Base-by-base conservation (phyloP, 1,284 basidiomycete species). In the Ganoderma sinense region DNA sequence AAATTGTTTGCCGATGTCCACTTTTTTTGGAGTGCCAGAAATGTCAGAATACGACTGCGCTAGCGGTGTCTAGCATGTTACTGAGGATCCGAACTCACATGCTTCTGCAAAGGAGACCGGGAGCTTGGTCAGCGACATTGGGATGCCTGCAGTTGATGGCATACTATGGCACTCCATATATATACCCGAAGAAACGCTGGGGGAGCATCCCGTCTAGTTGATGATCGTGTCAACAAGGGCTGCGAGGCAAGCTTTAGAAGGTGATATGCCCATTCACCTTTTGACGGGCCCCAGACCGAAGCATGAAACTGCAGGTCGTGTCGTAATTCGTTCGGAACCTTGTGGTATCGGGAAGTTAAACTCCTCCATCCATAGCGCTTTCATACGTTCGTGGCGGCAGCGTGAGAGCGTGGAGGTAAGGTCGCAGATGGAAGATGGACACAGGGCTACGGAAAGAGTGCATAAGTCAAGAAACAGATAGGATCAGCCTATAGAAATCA, bases 1-100 rank as follows among this genome's bases (percentile, higher is more conserved):
- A 20, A 33, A 59, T n/a, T 39, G 33, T 31, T 59, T 59, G 56
- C 56, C 56, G 33, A 59, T 39, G 36, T 33, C n/a, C 56, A 59
- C 56, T 59, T 59, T n/a, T 2, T 1, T 18, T 16, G n/a, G n/a
- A 7, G 4, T 6, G 33, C n/a, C 33, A 59, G 31, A 23, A n/a
- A 59, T 13, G 0, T 7, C 31, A 10, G 2, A 55, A 4, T 4
- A 26, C 48, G 23, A 51, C 48, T 0, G 8, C 2, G 43, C 29
- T 33, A 7, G 45, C 7, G 1, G 43, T 3, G 14, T 4, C 18
- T 18, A 18, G 16, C 13, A 56, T 3, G 23, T 7, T 29, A 33
- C 16, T n/a, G n/a, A n/a, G n/a, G n/a, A n/a, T n/a, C n/a, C n/a
- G n/a, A 16, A 56, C 53, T 56, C 53, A 56, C 53, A 33, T 33